Conservation (phyloP, 148 eudicot species). For the Oxyria digyna region DNA sequence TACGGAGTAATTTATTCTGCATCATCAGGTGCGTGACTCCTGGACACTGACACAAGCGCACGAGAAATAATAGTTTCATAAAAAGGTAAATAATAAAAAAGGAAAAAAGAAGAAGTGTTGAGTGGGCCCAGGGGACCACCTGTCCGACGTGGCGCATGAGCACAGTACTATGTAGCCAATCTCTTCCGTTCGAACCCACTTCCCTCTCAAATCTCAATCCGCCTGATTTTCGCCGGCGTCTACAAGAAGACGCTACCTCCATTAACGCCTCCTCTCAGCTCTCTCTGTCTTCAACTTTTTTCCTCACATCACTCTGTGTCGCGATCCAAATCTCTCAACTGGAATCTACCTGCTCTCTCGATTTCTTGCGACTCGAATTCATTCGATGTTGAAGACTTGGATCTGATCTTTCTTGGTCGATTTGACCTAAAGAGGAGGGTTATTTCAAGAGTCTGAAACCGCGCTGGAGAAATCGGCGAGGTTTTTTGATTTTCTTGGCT, state of each 20-base stretch:
- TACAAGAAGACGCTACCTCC: background rate
- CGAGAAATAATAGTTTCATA: too few species aligned
- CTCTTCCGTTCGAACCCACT: background rate
- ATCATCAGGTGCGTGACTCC: too few species aligned
- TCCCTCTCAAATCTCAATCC: background rate
- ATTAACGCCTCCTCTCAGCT: background rate
- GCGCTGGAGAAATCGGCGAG: constrained; percentile 7
- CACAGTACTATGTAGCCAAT: background rate
- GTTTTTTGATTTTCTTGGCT: background rate
- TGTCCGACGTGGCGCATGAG: constrained; percentile 4
- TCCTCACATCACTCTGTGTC: background rate
- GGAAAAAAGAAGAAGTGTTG: background rate
- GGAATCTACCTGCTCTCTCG: background rate
- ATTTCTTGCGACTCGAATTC: background rate
- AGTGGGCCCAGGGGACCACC: background rate
- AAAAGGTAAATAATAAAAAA: background rate
- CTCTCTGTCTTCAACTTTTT: background rate
- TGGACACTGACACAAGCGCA: too few species aligned
- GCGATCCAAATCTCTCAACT: constrained; percentile 7
- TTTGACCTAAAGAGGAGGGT: background rate
- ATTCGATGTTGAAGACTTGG: background rate
- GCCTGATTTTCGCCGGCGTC: constrained; percentile 2
- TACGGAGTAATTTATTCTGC: too few species aligned
- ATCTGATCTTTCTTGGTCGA: background rate
- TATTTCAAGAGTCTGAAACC: background rate